Percentiles rank a stretch among this genome's conserved stretches.
These are phyloP conservation scores for Leccinum boreale DNA, from an alignment of 768 basidiomycete species.

Conservation along the genomic window DNA sequence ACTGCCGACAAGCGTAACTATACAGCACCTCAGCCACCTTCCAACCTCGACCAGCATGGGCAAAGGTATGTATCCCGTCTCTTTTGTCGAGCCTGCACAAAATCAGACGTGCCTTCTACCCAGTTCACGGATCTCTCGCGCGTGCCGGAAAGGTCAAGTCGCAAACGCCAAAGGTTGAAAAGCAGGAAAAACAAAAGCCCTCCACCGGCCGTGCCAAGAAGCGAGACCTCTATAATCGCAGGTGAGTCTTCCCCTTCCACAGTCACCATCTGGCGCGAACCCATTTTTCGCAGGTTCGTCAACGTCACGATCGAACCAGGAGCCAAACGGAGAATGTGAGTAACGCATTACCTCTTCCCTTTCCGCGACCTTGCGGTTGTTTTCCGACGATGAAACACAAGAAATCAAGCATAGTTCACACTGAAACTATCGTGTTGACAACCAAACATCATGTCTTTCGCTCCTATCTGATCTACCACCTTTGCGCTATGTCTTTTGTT, in stretches of 20 bases:
- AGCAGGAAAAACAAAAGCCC: constrained; percentile 97
- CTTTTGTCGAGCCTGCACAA: neutral
- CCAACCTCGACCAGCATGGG: constrained; percentile 59
- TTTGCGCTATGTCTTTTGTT: neutral
- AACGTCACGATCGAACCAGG: constrained; percentile 86
- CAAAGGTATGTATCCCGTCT: constrained; percentile 47
- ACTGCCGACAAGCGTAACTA: constrained; percentile 39
- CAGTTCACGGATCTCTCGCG: constrained; percentile 98
- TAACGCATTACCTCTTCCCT: constrained; percentile 43
- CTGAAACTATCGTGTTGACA: constrained; percentile 87
- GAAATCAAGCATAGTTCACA: constrained; percentile 91
- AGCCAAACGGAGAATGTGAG: constrained; percentile 94
- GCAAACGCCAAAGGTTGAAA: constrained; percentile 95
- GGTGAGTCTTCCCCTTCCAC: constrained; percentile 45
- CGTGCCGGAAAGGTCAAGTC: constrained; percentile 99
- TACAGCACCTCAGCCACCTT: constrained; percentile 35
- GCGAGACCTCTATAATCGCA: constrained; percentile 86
- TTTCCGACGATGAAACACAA: constrained; percentile 25
- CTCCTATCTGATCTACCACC: constrained; percentile 90
- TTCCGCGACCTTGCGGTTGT: constrained; percentile 17
- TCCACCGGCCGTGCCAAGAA: constrained; percentile 98
- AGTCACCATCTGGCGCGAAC: neutral
- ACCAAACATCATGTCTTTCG: constrained; percentile 94
- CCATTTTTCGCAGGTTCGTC: constrained; percentile 59
- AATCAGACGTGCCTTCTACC: neutral